These are phyloP conservation scores for Dichomitus squalens DNA, from an alignment of 1,284 basidiomycete genomes.

Conservation along the genomic window DNA sequence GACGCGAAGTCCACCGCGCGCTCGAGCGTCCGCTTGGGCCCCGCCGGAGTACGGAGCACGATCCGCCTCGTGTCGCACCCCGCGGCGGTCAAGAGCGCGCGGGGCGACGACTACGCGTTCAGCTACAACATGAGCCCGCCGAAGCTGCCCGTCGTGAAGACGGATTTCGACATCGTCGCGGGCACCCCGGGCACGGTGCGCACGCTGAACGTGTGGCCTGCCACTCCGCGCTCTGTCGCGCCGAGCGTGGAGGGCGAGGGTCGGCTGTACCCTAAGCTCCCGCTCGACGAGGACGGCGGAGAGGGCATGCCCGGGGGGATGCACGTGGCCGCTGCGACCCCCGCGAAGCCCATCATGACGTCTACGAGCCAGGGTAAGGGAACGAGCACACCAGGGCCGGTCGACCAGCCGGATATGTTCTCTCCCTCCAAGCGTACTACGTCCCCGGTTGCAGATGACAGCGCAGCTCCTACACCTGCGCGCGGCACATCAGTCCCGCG, in stretches of 20 bases:
- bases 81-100: constrained; percentile 1
- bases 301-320: constrained; percentile 39
- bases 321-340: constrained; percentile 20
- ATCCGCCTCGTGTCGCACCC: constrained; percentile 56
- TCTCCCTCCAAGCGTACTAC: constrained; percentile 33
- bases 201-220: constrained; percentile 45
- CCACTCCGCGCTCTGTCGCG: constrained; percentile 35
- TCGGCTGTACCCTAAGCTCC: constrained; percentile 46
- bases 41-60: constrained; percentile 45
- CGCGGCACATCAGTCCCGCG: constrained; percentile 28
- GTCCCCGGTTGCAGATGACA: background rate
- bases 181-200: constrained; percentile 49
- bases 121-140: constrained; percentile 61
- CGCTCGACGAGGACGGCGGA: constrained; percentile 32
- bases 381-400: constrained; percentile 31
- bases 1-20: constrained; percentile 51
- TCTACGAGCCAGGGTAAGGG: constrained; percentile 5
- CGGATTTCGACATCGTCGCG: constrained; percentile 65
- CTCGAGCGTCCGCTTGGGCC: constrained; percentile 43
- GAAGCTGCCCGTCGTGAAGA: constrained; percentile 60
- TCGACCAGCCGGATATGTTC: constrained; percentile 40
- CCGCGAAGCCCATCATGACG: constrained; percentile 6
- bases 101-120: constrained; percentile 2
- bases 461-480: background rate
- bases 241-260: background rate